Base-by-base conservation (phyloP, 768 basidiomycete genomes). In the Rickenella mellea region DNA sequence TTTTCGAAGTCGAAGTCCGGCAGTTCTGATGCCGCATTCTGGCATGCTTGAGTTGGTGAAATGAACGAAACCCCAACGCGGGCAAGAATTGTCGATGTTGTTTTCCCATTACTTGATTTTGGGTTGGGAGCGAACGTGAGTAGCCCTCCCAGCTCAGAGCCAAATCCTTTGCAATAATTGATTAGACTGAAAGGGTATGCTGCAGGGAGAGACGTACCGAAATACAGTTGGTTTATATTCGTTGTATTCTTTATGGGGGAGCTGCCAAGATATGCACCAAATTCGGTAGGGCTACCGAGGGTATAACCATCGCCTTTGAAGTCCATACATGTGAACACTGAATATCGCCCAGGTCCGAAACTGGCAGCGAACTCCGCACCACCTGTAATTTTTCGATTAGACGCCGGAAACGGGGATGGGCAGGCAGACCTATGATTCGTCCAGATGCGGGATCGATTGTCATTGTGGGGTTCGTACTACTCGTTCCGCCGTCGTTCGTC, bases 1-100 rank as follows among this genome's bases (percentile, higher is more conserved):
- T 55, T 52, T 2, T 71, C 69, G 49, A 80, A 79, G 46, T 76
- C 70, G 48, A 70, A 78, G 43, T 69, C 60, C 0, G 73, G 71
- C 6, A 82, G 76, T 51, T 82, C 80, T 32, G 68, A 62, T 46
- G 76, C 71, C 2, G 78, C 78, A 46, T 77, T 80, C 2, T 60
- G 49, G 50, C 78, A 82, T 0, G 80, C 80, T 48, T 80, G 78
- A 1, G 65, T 66, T 17, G 64, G 61, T 4, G 78, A 80, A 40
- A 80, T 73, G 48, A 80, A 69, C 0, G 78, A 80, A 5, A 82
- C 69, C n/a, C 80, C 78, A 3, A 74, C 69, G n/a, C 78, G 73
- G 1, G 65, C 76, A 17, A 78, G 62, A 44, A 82, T 72, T 1
- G 66, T 61, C n/a, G n/a, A n/a, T 2, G 46, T 21, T 1, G 71